Percentiles rank a stretch among this genome's conserved stretches.
These are phyloP conservation scores for Urochloa ruziziensis DNA, from an alignment of 176 grass and related monocot species.

Conservation along the genomic window DNA sequence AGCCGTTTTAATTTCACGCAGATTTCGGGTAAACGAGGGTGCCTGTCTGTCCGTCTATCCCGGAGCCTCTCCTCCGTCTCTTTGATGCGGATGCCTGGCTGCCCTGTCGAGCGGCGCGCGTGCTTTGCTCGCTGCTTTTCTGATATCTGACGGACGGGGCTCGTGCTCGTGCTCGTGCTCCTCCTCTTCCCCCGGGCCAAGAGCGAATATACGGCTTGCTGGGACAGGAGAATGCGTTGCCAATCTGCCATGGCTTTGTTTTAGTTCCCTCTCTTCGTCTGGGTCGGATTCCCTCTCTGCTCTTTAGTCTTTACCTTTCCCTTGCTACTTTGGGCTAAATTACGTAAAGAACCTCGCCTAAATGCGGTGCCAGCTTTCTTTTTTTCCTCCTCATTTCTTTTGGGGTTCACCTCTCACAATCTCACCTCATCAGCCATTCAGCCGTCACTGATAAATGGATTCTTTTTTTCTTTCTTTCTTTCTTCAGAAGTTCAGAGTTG, in stretches of 20 bases:
- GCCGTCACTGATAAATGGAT: background rate
- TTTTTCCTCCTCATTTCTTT: background rate
- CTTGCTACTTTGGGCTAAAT: conserved; percentile 42
- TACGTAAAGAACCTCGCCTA: conserved; percentile 39
- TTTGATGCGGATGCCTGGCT: background rate
- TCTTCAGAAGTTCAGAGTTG: background rate
- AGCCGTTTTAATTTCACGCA: background rate
- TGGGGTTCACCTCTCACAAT: background rate
- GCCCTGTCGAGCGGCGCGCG: background rate
- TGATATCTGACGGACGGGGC: conserved; percentile 1
- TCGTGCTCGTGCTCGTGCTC: background rate
- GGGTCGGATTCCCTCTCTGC: conserved; percentile 29
- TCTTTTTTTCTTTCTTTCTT: background rate
- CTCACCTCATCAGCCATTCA: background rate
- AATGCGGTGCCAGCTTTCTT: background rate
- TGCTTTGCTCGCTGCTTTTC: conserved; percentile 19
- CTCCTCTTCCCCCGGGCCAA: background rate
- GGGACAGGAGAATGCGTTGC: background rate
- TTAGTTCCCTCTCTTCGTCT: no score
- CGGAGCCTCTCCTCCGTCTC: no score
- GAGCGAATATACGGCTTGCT: conserved; percentile 35
- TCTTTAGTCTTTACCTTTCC: conserved; percentile 19
- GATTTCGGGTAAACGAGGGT: background rate
- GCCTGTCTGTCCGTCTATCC: no score
- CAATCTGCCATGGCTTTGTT: background rate